Evolutionary conservation across 78 protist genomes (phyloP).

Genomic region (Monosiga brevicollis): DNA sequence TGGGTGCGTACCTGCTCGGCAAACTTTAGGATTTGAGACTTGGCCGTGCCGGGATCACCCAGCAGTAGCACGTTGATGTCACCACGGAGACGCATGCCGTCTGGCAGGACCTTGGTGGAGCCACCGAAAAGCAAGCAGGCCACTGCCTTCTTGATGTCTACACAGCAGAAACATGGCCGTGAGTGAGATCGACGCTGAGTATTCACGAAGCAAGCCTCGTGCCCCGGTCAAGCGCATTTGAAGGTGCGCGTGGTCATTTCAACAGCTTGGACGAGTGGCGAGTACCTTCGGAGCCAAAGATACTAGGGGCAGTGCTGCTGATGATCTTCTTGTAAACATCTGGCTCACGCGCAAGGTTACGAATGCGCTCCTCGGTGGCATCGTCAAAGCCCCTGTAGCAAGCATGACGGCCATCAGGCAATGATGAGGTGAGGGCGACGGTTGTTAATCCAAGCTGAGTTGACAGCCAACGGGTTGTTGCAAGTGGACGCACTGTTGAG

Average conservation of each 20-base stretch:
- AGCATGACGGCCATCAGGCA: too few relatives aligned
- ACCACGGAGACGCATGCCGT: constrained; percentile 93
- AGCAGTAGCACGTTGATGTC: constrained; percentile 98
- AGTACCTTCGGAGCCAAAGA: constrained; percentile 68
- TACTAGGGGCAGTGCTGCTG: constrained; percentile 82
- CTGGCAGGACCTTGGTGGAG: constrained; percentile 69
- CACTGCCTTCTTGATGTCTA: constrained; percentile 84
- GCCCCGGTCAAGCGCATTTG: too few relatives aligned
- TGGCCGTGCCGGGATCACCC: constrained; percentile 99
- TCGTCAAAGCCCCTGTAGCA: constrained; percentile 15
- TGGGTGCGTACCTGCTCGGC: constrained; percentile 54
- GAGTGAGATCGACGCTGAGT: too few relatives aligned
- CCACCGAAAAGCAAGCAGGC: constrained; percentile 93
- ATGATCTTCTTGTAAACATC: constrained; percentile 46
- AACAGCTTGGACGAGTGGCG: not conserved
- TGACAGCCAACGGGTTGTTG: too few relatives aligned
- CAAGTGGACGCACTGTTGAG: not conserved
- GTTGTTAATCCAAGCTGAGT: too few relatives aligned
- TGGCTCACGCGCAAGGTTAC: constrained; percentile 23
- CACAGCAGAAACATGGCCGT: not conserved
- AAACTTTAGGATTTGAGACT: constrained; percentile 93
- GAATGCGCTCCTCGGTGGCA: constrained; percentile 60
- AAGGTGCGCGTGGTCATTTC: not conserved
- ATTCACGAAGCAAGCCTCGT: too few relatives aligned
- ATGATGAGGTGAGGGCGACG: too few relatives aligned